Evolutionary conservation across 768 basidiomycete species (phyloP).

Genomic region (Auricularia sp.): DNA sequence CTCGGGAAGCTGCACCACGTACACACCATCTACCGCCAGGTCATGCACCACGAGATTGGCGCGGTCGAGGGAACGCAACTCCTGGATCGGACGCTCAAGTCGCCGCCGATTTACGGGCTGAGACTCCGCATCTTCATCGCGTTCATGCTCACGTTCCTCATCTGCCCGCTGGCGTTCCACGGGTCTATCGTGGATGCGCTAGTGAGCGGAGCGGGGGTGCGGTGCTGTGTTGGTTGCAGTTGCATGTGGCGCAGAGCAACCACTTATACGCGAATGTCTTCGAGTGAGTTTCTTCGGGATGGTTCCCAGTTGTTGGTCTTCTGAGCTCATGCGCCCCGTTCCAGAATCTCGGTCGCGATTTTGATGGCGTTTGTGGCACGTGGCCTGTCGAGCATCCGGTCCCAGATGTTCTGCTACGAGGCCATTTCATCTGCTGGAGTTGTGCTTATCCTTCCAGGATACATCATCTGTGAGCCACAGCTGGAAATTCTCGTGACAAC

Average conservation of each 20-base stretch:
- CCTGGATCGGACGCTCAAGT: slow-evolving; percentile 51
- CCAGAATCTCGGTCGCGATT: slow-evolving; percentile 74
- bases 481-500: not conserved
- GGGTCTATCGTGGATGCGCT: slow-evolving; percentile 77
- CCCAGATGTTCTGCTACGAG: slow-evolving; percentile 76
- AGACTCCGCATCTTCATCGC: slow-evolving; percentile 61
- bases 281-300: slow-evolving; percentile 47
- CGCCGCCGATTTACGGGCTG: slow-evolving; percentile 59
- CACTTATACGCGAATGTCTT: slow-evolving; percentile 92
- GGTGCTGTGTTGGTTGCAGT: slow-evolving; percentile 65
- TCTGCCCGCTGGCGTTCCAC: slow-evolving; percentile 75
- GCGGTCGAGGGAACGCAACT: slow-evolving; percentile 61
- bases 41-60: slow-evolving; percentile 72
- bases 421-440: slow-evolving; percentile 85
- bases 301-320: not conserved
- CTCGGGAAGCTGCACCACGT: slow-evolving; percentile 74
- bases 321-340: not conserved
- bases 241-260: slow-evolving; percentile 75
- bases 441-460: slow-evolving; percentile 84
- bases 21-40: slow-evolving; percentile 75
- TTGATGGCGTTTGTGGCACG: slow-evolving; percentile 76
- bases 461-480: slow-evolving; percentile 54
- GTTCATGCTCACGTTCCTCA: slow-evolving; percentile 67
- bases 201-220: slow-evolving; percentile 51
- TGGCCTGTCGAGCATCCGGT: slow-evolving; percentile 64